A percentile compares a stretch with the other conserved stretches of the same genome.
These are phyloP conservation scores for Candida arabinofermentans DNA, from an alignment of 805 yeast genomes.

Conservation along the genomic window DNA sequence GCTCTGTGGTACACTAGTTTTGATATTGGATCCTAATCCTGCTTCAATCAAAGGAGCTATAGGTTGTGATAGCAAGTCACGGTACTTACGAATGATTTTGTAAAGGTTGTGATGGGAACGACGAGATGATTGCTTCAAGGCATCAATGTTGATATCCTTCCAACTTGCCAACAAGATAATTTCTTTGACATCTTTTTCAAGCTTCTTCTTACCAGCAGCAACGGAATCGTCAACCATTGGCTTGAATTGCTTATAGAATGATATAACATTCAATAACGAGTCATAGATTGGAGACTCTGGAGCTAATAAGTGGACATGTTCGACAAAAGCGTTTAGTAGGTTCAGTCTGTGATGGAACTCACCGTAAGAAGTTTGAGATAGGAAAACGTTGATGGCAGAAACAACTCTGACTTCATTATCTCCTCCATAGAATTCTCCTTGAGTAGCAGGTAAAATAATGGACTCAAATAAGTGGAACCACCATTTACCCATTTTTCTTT, in stretches of 20 bases:
- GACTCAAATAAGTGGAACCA: conserved; percentile 90
- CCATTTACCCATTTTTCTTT: conserved; percentile 66
- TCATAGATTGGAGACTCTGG: conserved; percentile 26
- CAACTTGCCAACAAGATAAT: conserved; percentile 89
- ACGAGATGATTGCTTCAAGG: conserved; percentile 89
- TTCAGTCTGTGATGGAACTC: conserved; percentile 60
- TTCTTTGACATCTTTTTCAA: conserved; percentile 80
- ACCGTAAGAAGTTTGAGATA: conserved; percentile 74
- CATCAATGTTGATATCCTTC: conserved; percentile 94
- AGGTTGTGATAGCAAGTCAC: conserved; percentile 52
- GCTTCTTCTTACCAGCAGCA: conserved; percentile 40
- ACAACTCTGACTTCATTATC: conserved; percentile 35
- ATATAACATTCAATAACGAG: conserved; percentile 53
- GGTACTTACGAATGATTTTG: conserved; percentile 79
- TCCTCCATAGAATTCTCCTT: conserved; percentile 35
- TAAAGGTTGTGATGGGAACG: conserved; percentile 81
- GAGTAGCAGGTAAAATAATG: conserved; percentile 51
- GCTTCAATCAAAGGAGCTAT: conserved; percentile 54
- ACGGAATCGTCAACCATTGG: conserved; percentile 46
- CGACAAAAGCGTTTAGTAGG: conserved; percentile 60
- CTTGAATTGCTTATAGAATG: conserved; percentile 65
- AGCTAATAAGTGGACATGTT: conserved; percentile 41
- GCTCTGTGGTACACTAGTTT: conserved; percentile 5
- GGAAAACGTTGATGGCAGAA: conserved; percentile 65
- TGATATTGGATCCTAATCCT: conserved; percentile 38